Percentiles rank a stretch among this genome's conserved stretches.
Evolutionary conservation across 306 rosid species (phyloP).

Genomic region (Arachis stenosperma): DNA sequence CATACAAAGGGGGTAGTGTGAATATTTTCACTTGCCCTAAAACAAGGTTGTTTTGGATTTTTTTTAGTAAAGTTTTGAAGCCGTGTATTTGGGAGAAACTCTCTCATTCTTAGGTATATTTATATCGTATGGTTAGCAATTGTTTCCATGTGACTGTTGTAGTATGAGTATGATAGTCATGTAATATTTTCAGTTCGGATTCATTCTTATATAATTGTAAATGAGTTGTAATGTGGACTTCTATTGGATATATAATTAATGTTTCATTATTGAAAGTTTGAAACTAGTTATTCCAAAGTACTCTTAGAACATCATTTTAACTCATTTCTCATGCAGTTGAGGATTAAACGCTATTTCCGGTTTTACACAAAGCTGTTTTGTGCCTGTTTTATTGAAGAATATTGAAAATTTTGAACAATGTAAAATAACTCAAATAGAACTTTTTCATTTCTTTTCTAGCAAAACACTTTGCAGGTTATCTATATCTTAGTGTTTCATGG

Average conservation of each 20-base stretch:
- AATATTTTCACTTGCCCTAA: constrained; percentile 33
- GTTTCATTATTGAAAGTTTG: neutral
- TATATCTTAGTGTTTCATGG: too few species aligned
- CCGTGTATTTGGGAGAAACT: constrained; percentile 22
- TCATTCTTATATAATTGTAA: constrained; percentile 42
- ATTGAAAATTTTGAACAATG: too few species aligned
- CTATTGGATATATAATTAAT: constrained; percentile 21
- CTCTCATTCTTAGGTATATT: constrained; percentile 28
- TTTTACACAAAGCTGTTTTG: neutral
- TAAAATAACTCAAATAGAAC: neutral
- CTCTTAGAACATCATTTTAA: neutral
- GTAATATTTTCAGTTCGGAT: constrained; percentile 29
- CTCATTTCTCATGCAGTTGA: neutral
- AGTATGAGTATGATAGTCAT: constrained; percentile 22
- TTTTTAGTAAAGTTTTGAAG: constrained; percentile 33
- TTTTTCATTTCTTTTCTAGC: neutral
- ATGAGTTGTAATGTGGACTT: constrained; percentile 31
- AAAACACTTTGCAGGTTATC: neutral
- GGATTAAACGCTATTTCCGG: neutral
- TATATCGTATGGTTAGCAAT: constrained; percentile 6
- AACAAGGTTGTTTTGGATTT: constrained; percentile 31
- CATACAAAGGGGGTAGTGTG: neutral
- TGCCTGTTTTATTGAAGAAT: too few species aligned
- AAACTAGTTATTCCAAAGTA: neutral
- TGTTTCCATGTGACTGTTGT: constrained; percentile 17